Evolutionary conservation across 306 rosid species (phyloP).

Genomic region (Corylus avellana): DNA sequence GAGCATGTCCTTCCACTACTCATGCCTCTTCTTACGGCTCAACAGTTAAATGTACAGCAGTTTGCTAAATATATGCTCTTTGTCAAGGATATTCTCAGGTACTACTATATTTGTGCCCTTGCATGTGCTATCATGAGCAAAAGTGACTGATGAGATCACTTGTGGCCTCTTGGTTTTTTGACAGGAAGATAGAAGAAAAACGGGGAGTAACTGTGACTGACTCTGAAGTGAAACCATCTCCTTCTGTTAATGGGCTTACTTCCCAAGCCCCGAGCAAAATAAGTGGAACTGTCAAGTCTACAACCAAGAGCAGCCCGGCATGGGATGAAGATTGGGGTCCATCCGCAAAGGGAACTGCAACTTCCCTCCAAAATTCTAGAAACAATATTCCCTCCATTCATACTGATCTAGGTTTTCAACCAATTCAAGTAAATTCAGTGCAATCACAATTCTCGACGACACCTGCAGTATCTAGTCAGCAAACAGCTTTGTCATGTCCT

Average conservation of each 20-base stretch:
- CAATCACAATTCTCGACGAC: constrained; percentile 36
- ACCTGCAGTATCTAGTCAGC: constrained; percentile 51
- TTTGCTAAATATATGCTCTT: constrained; percentile 98
- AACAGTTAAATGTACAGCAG: constrained; percentile 94
- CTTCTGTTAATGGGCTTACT: constrained; percentile 53
- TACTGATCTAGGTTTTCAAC: constrained; percentile 39
- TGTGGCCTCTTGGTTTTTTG: constrained; percentile 12
- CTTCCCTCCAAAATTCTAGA: constrained; percentile 43
- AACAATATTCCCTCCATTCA: constrained; percentile 31
- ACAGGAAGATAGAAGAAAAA: constrained; percentile 93
- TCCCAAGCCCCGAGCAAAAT: constrained; percentile 46
- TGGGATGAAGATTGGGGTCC: constrained; percentile 99
- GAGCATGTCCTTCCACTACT: constrained; percentile 95
- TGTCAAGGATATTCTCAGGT: constrained; percentile 96
- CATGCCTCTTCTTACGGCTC: constrained; percentile 80
- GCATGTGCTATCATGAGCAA: constrained; percentile 10
- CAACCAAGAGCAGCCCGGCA: constrained; percentile 53
- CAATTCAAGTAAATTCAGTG: constrained; percentile 42
- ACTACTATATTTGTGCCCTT: constrained; percentile 17
- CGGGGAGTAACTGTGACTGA: constrained; percentile 84
- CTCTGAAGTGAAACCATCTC: constrained; percentile 60
- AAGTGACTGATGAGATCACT: background rate
- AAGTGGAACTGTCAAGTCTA: constrained; percentile 38
- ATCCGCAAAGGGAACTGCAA: constrained; percentile 34
- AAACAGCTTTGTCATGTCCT: constrained; percentile 63